Evolutionary conservation across 345 rosid species (phyloP).

Genomic region (Diplotaxis tenuifolia): DNA sequence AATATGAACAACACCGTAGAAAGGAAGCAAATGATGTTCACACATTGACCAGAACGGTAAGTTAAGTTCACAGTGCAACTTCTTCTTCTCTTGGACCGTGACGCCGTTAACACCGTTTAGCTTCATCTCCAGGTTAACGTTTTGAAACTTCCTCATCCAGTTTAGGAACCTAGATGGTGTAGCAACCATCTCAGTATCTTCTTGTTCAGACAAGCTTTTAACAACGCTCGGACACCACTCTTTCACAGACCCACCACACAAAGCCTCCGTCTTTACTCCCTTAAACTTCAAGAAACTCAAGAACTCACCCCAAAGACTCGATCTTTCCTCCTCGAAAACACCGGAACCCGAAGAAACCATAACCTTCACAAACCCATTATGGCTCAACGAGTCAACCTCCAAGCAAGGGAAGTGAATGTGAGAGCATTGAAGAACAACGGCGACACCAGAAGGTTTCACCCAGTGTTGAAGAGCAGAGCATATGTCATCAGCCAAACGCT

Average conservation of each 20-base stretch:
- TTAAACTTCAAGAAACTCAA: constrained; percentile 57
- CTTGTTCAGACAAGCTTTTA: constrained; percentile 38
- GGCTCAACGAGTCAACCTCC: constrained; percentile 43
- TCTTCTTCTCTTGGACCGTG: constrained; percentile 41
- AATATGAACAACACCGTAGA: constrained; percentile 83
- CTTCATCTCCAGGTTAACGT: constrained; percentile 58
- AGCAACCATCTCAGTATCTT: constrained; percentile 57
- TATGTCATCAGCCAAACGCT: constrained; percentile 70
- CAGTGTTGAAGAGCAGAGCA: constrained; percentile 76
- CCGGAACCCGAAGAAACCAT: constrained; percentile 71
- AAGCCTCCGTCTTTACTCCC: constrained; percentile 47
- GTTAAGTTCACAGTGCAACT: constrained; percentile 61
- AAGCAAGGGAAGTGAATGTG: constrained; percentile 74
- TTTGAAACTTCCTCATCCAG: constrained; percentile 88
- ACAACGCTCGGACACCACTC: constrained; percentile 71
- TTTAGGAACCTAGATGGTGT: constrained; percentile 71
- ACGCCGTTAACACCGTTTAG: constrained; percentile 46
- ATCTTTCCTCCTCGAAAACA: constrained; percentile 58
- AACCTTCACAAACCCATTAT: constrained; percentile 54
- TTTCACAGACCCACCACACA: constrained; percentile 22
- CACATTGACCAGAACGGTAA: constrained; percentile 87
- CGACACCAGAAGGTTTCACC: constrained; percentile 84
- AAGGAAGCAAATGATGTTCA: constrained; percentile 97
- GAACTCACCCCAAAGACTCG: constrained; percentile 70
- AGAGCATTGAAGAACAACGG: constrained; percentile 73